Base-by-base conservation (phyloP, 1,284 basidiomycete species). In the Rhodofomes roseus region DNA sequence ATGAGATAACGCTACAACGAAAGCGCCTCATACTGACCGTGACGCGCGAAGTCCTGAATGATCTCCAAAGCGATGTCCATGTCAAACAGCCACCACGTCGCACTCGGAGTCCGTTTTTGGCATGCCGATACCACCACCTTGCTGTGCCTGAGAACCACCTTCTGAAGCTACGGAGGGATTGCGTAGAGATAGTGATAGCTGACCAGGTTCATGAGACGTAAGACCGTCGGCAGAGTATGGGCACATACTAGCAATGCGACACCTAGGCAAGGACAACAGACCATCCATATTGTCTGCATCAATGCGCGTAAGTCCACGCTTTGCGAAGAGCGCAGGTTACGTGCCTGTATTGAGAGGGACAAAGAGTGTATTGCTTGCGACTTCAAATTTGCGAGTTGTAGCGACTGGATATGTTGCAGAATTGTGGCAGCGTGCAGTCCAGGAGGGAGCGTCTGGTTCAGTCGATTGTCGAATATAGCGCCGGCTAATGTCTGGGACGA, bases 401-500 rank as follows among this genome's bases (percentile, higher is more conserved):
- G 76, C 23, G 69, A 69, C 59, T 74, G 72, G 46, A 91, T 73
- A 14, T 73, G 71, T 61, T 76, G 78, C 70, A 86, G 83, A 68
- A 89, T 76, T 60, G 84, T 78, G 1, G 82, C 80, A 27, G 81
- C 74, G n/a, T 75, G 74, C 22, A 85, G 72, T 60, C 76, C 76
- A 41, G 76, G 59, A 22, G 86, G 86, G 61, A 89, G 69, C 57
- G 76, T 76, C 53, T 70, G 71, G 55, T 77, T 74, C 20, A 86
- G 71, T 55, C 79, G 76, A 41, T 77, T 81, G 68, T 87, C 79
- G 71, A 89, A 91, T 61, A 90, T 77, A 54, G 89, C 83, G n/a
- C 90, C 88, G 59, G 90, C 84, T 41, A 89, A 77, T 51, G 90
- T 82, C 90, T 92, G 39, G 20, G 41, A 60, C 39, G 37, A 57